Conservation (phyloP, 2,329 filamentous ascomycete genomes). For the Pestalotiopsis sp. region DNA sequence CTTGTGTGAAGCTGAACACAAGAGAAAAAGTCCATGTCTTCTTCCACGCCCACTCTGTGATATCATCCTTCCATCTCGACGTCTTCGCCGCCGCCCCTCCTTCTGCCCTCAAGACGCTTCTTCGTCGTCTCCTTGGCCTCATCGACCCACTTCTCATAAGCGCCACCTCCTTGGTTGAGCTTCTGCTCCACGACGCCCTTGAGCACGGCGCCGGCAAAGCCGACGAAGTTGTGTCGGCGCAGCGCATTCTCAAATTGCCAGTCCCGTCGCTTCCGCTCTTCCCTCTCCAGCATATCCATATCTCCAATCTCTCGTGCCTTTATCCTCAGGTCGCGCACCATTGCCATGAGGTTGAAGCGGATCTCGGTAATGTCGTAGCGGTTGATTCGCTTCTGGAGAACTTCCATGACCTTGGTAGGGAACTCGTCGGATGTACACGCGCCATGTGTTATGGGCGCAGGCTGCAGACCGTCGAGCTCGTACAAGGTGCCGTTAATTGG, state of each 20-base stretch:
- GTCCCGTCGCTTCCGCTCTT: slow-evolving; percentile 79
- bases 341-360: slow-evolving; percentile 92
- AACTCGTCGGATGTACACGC: slow-evolving; percentile 71
- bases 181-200: slow-evolving; percentile 82
- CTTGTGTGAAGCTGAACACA: background rate
- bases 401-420: slow-evolving; percentile 78
- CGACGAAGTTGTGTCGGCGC: slow-evolving; percentile 91
- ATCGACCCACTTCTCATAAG: slow-evolving; percentile 73
- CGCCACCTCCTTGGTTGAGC: slow-evolving; percentile 64
- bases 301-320: slow-evolving; percentile 83
- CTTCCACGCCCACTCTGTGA: background rate
- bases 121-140: slow-evolving; percentile 63
- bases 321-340: slow-evolving; percentile 81
- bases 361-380: slow-evolving; percentile 89
- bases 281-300: slow-evolving; percentile 71
- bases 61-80: slow-evolving; percentile 41
- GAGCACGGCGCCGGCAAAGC: slow-evolving; percentile 87
- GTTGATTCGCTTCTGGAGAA: slow-evolving; percentile 80
- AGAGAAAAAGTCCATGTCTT: background rate
- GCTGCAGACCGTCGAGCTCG: slow-evolving; percentile 93
- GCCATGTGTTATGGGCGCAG: slow-evolving; percentile 88
- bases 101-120: slow-evolving; percentile 39
- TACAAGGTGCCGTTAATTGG: slow-evolving; percentile 79
- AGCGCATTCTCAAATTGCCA: slow-evolving; percentile 97
- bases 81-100: slow-evolving; percentile 39